Evolutionary conservation across 2,329 filamentous ascomycete genomes (phyloP).

Genomic region (Exophiala bonariae): DNA sequence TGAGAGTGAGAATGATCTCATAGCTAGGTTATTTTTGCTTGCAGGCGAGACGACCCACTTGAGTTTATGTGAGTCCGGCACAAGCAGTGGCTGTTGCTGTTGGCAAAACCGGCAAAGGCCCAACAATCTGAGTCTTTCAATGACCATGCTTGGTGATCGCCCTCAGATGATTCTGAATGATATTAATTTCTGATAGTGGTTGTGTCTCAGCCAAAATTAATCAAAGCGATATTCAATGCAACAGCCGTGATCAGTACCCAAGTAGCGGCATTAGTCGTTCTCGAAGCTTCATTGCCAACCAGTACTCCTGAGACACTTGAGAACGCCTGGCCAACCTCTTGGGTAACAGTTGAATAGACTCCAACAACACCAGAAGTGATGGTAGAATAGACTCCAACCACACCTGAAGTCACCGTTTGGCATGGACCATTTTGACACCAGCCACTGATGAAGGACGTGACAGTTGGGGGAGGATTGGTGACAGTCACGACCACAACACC

Average conservation of each 20-base stretch:
- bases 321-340: conserved; percentile 12
- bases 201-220: conserved; percentile 2
- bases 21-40: too few relatives aligned
- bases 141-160: too few relatives aligned
- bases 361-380: conserved; percentile 14
- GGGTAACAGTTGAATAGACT: conserved; percentile 14
- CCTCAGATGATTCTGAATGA: too few relatives aligned
- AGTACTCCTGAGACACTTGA: conserved; percentile 18
- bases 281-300: conserved; percentile 9
- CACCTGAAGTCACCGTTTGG: conserved; percentile 9
- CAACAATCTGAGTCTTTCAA: too few relatives aligned
- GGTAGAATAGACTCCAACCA: conserved; percentile 16
- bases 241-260: conserved; percentile 1
- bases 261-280: neutral
- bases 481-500: conserved; percentile 16
- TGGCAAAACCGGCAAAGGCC: too few relatives aligned
- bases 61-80: too few relatives aligned
- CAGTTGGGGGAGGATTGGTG: conserved; percentile 2
- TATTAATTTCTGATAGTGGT: neutral
- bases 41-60: too few relatives aligned
- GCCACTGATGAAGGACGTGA: conserved; percentile 10
- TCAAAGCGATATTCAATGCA: conserved; percentile 4
- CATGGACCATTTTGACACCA: conserved; percentile 1
- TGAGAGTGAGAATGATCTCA: too few relatives aligned
- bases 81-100: too few relatives aligned